Base-by-base conservation (phyloP, 176 grass and related monocot species). In the Oryza brachyantha region DNA sequence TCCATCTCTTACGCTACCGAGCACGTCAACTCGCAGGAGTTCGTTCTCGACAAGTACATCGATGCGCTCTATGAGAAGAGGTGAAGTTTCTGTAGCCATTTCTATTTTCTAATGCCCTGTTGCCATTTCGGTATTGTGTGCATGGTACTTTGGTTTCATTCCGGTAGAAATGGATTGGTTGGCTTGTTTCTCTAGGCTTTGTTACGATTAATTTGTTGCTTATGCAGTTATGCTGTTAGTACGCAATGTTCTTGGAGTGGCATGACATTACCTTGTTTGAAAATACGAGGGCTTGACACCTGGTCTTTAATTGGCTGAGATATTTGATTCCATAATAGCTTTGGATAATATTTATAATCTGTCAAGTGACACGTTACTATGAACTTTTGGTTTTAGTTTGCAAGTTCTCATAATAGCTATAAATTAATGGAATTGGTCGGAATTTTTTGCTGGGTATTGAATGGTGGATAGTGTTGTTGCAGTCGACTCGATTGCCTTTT, bases 61-160 rank as follows among this genome's bases (percentile, higher is more conserved):
- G 92, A 99, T 58, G 85, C 78, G 16, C 96, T 99, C 78, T 93
- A 99, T 66, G 96, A 99, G 84, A 99, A 99, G 88, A 90, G 94
- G 94, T 97, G 59, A 26, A 29, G 45, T 60, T 60, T 75, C 26
- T 54, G 5, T 75, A 21, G 6, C 86, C 29, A 79, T 38, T 41
- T 29, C 11, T 46, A n/a, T 74, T 38, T 41, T 29, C 11, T 46
- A n/a, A 3, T 79, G 34, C 29, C 29, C 3, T 58, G 8, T 4
- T 13, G 29, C 13, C 38, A 27, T 70, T 61, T 32, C 26, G 28
- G 52, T 39, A 25, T 28, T 13, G 2, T 80, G 29, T 55, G 45
- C 45, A 9, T 5, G 12, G 4, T 50, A 45, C 43, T 28, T 17
- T 10, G 40, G 19, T 46, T 29, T 10, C 7, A 7, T 70, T 46